Evolutionary conservation across 208 protist genomes (phyloP).

Genomic region (Naegleria gruberi): DNA sequence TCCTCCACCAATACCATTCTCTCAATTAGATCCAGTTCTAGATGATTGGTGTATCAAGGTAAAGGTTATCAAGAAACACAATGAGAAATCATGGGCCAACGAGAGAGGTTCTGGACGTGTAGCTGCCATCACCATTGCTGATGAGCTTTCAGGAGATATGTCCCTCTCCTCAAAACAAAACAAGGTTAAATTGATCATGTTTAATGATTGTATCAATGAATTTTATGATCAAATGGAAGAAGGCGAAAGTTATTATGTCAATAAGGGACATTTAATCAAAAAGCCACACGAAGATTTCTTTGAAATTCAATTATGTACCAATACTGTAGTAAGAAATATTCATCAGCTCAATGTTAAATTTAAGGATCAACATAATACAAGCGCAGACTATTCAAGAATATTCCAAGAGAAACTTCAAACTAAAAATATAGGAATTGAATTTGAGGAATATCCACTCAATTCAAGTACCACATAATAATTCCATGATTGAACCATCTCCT

Average conservation of each 20-base stretch:
- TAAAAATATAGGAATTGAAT: background rate
- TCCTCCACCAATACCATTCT: background rate
- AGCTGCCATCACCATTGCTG: background rate
- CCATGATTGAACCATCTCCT: background rate
- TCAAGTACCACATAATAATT: background rate
- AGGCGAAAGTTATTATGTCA: background rate
- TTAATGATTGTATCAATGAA: slow-evolving; percentile 12
- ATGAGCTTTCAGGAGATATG: background rate
- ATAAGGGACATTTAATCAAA: background rate
- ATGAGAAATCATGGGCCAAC: background rate
- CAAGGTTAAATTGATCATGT: background rate
- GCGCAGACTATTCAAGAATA: background rate
- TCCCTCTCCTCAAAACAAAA: background rate
- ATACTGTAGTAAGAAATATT: background rate
- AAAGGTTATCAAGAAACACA: background rate
- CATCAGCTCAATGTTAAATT: background rate
- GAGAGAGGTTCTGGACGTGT: background rate
- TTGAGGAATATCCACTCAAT: background rate
- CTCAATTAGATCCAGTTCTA: background rate
- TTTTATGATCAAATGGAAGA: slow-evolving; percentile 2
- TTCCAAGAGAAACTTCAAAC: background rate
- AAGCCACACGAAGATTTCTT: background rate
- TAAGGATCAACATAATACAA: background rate
- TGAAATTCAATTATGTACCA: background rate
- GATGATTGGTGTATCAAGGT: background rate